Conservation (phyloP, 805 yeast genomes). For the Wickerhamomyces ciferrii region DNA sequence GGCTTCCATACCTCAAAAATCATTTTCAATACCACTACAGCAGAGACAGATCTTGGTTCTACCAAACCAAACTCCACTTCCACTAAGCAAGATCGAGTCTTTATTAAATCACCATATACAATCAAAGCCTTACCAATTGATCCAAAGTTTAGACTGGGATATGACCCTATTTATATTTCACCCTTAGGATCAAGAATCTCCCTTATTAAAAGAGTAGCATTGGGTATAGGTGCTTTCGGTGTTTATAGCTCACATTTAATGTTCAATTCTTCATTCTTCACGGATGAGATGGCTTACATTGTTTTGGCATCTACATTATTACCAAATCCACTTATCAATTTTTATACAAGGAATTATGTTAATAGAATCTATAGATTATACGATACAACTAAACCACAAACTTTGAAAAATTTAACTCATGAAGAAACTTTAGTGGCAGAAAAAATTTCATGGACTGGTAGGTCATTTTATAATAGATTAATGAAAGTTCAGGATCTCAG, state of each 20-base stretch:
- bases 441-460: conserved; percentile 62
- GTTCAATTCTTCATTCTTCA: conserved; percentile 46
- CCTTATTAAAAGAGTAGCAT: conserved; percentile 52
- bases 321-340: conserved; percentile 54
- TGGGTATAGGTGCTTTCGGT: conserved; percentile 59
- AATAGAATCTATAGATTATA: conserved; percentile 67
- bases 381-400: conserved; percentile 54
- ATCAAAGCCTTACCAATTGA: conserved; percentile 42
- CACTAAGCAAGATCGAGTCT: neutral
- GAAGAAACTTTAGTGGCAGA: conserved; percentile 68
- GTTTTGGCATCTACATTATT: conserved; percentile 38
- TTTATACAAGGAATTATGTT: conserved; percentile 61
- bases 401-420: conserved; percentile 49
- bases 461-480: conserved; percentile 57
- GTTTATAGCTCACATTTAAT: conserved; percentile 58
- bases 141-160: conserved; percentile 46
- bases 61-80: neutral
- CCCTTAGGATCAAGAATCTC: conserved; percentile 60
- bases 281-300: conserved; percentile 38
- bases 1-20: neutral
- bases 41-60: neutral
- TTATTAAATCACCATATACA: conserved; percentile 31
- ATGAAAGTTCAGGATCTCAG: conserved; percentile 44
- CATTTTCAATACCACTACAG: neutral
- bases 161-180: conserved; percentile 58